A percentile compares a stretch with the other conserved stretches of the same genome.
These are phyloP conservation scores for Nidularia sp. DNA, from an alignment of 768 basidiomycete species.

Conservation along the genomic window DNA sequence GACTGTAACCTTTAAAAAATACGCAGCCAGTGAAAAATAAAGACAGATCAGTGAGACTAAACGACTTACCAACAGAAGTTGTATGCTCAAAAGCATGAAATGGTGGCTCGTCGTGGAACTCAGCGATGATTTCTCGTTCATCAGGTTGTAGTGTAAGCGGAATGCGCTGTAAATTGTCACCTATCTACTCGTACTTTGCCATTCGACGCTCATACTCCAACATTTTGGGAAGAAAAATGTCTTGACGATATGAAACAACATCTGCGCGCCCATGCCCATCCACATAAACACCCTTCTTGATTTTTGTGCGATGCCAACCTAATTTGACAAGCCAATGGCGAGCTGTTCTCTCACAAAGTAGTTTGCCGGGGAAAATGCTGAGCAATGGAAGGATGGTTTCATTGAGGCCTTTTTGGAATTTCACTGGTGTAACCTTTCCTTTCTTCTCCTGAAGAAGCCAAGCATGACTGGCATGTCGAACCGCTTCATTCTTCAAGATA, in stretches of 20 bases:
- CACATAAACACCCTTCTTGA: slow-evolving; percentile 17
- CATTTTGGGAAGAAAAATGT: slow-evolving; percentile 20
- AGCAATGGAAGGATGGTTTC: slow-evolving; percentile 18
- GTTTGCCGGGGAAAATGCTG: slow-evolving; percentile 10
- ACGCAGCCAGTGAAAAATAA: too few species aligned
- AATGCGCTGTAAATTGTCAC: slow-evolving; percentile 12
- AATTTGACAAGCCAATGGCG: slow-evolving; percentile 25
- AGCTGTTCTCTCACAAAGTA: slow-evolving; percentile 21
- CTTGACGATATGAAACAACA: slow-evolving; percentile 26
- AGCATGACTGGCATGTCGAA: slow-evolving; percentile 7
- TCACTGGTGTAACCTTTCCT: slow-evolving; percentile 11
- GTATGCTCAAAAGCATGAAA: slow-evolving; percentile 22
- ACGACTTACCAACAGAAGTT: slow-evolving; percentile 7
- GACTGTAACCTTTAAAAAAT: too few species aligned
- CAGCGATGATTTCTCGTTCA: slow-evolving; percentile 19
- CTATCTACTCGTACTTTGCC: slow-evolving; percentile 15
- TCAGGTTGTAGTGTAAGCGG: slow-evolving; percentile 14
- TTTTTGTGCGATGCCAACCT: slow-evolving; percentile 15
- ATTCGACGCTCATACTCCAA: slow-evolving; percentile 5
- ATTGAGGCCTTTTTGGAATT: slow-evolving; percentile 16
- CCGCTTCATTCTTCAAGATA: slow-evolving; percentile 15
- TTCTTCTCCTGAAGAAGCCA: slow-evolving; percentile 15
- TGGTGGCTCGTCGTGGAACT: slow-evolving; percentile 26
- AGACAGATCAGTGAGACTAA: too few species aligned
- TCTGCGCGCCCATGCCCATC: slow-evolving; percentile 23